Evolutionary conservation across 1,139 yeast genomes (phyloP).

Genomic region (Yamadazyma spencermartinsiae): DNA sequence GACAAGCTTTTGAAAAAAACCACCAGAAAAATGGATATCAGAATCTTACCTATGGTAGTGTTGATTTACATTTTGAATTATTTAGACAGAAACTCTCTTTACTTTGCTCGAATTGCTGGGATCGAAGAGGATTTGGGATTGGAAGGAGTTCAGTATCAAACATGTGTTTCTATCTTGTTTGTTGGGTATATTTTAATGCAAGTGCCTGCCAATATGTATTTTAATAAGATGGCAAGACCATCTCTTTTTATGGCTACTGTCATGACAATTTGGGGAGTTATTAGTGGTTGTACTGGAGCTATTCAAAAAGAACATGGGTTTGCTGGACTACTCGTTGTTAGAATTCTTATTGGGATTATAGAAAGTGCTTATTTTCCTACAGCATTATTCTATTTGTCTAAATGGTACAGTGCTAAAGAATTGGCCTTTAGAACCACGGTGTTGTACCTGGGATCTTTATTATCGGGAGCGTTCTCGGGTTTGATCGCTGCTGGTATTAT

Average conservation of each 20-base stretch:
- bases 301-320: conserved; percentile 24
- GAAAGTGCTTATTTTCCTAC: conserved; percentile 64
- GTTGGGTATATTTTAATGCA: conserved; percentile 64
- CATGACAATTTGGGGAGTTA: conserved; percentile 55
- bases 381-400: conserved; percentile 46
- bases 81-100: conserved; percentile 62
- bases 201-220: conserved; percentile 52
- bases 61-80: conserved; percentile 52
- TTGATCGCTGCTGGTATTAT: conserved; percentile 54
- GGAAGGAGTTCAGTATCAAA: conserved; percentile 52
- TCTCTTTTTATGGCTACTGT: conserved; percentile 49
- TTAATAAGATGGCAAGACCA: conserved; percentile 52
- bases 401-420: conserved; percentile 51
- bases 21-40: conserved; percentile 49
- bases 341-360: conserved; percentile 54
- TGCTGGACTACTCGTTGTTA: conserved; percentile 45
- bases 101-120: conserved; percentile 62
- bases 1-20: conserved; percentile 39
- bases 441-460: conserved; percentile 62
- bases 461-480: conserved; percentile 84
- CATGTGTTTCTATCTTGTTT: conserved; percentile 55
- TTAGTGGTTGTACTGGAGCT: conserved; percentile 41
- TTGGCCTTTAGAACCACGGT: conserved; percentile 56
- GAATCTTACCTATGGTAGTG: conserved; percentile 58
- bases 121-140: conserved; percentile 52